These are phyloP conservation scores for Monosporascus ibericus DNA, from an alignment of 2,329 filamentous ascomycete species.

Conservation along the genomic window DNA sequence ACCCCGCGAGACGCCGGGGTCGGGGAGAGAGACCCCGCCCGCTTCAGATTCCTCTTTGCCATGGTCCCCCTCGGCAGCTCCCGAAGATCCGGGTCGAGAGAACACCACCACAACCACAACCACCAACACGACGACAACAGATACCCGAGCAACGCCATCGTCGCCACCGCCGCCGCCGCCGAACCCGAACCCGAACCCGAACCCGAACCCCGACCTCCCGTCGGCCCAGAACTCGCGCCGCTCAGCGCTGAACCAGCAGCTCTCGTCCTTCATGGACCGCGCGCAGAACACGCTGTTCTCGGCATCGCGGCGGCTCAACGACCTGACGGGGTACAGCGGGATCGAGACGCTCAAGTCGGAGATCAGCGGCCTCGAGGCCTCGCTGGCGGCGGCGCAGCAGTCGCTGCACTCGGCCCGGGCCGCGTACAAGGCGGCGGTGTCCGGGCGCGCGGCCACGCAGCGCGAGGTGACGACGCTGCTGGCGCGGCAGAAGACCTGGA, in stretches of 20 bases:
- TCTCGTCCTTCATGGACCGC: conserved; percentile 78
- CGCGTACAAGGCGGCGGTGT: conserved; percentile 76
- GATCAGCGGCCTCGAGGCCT: conserved; percentile 62
- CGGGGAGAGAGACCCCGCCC: not conserved
- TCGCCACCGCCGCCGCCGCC: conserved; percentile 1
- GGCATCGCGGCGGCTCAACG: conserved; percentile 84
- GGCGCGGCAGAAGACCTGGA: conserved; percentile 91
- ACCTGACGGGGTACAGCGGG: conserved; percentile 86
- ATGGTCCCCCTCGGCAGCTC: conserved; percentile 10
- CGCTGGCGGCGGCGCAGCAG: conserved; percentile 53
- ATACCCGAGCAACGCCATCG: conserved; percentile 2
- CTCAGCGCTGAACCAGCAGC: conserved; percentile 37
- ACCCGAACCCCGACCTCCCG: conserved; percentile 31
- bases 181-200: not conserved
- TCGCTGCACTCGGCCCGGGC: conserved; percentile 66
- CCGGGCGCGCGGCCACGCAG: conserved; percentile 79
- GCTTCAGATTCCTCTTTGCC: conserved; percentile 1
- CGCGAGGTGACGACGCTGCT: conserved; percentile 92
- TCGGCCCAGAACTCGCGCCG: conserved; percentile 40
- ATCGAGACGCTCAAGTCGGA: conserved; percentile 80
- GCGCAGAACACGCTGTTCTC: conserved; percentile 78
- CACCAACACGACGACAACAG: not conserved
- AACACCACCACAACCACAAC: not conserved
- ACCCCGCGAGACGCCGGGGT: not conserved
- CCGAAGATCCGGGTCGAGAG: conserved; percentile 1